Percentiles rank a stretch among this genome's conserved stretches.
Conservation (phyloP, 306 rosid genomes). For the Vigna mungo region DNA sequence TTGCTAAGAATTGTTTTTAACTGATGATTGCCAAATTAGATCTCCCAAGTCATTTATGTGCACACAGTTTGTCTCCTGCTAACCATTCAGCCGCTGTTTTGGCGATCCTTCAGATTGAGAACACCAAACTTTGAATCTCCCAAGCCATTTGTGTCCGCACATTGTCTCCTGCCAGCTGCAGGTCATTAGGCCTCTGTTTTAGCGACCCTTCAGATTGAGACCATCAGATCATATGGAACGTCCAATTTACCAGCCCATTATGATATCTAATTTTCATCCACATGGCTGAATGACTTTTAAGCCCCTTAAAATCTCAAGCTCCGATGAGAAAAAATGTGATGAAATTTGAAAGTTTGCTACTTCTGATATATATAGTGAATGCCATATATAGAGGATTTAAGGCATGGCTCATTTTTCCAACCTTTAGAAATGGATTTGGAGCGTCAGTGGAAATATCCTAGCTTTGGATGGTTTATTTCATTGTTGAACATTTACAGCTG, state of each 20-base stretch:
- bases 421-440: slow-evolving; percentile 12
- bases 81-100: neutral
- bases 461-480: slow-evolving; percentile 10
- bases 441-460: neutral
- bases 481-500: slow-evolving; percentile 29
- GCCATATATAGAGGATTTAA: neutral
- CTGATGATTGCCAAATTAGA: neutral
- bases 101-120: neutral
- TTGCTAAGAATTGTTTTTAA: neutral
- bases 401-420: neutral
- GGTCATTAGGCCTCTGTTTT: neutral
- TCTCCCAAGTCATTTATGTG: neutral
- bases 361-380: neutral
- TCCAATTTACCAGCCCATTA: neutral
- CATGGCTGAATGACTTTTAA: neutral
- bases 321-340: neutral
- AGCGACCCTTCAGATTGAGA: neutral
- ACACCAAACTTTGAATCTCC: neutral
- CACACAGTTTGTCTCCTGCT: neutral
- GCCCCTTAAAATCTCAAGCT: neutral
- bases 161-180: neutral
- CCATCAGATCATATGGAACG: neutral
- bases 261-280: neutral
- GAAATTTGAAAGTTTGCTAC: slow-evolving; percentile 21
- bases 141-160: neutral